Conservation (phyloP, 163 green algal species). For the Coccomyxa subellipsoidea region DNA sequence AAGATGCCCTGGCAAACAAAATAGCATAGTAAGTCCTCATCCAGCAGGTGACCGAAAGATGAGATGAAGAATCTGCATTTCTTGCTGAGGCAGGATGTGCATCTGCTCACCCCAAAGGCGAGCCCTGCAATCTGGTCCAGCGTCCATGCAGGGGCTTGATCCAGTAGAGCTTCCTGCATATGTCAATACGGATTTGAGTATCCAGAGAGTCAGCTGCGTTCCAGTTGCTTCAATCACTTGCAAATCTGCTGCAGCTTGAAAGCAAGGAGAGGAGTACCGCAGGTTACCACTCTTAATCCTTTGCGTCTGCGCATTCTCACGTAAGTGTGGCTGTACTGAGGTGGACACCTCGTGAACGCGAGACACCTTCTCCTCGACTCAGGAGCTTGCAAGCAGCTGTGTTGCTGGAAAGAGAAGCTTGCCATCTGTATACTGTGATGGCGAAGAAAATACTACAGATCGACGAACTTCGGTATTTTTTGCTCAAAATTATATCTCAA, state of each 20-base stretch:
- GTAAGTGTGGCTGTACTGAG: neutral
- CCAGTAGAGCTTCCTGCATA: slow-evolving; percentile 32
- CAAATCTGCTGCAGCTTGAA: neutral
- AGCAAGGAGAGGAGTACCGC: neutral
- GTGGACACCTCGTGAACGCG: neutral
- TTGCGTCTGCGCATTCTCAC: neutral
- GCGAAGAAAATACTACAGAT: too few species aligned
- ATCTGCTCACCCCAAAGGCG: slow-evolving; percentile 78
- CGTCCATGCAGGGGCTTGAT: slow-evolving; percentile 67
- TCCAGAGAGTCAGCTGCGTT: neutral
- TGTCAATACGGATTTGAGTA: too few species aligned
- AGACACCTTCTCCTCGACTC: neutral
- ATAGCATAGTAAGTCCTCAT: slow-evolving; percentile 17
- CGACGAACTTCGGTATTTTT: too few species aligned
- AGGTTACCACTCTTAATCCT: neutral
- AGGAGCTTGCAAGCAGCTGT: neutral
- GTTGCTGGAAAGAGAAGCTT: neutral
- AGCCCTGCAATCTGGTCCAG: slow-evolving; percentile 80
- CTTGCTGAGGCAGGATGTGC: too few species aligned
- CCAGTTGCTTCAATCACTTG: neutral
- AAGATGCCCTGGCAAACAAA: slow-evolving; percentile 47
- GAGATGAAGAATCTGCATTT: slow-evolving; percentile 10
- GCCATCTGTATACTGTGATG: too few species aligned
- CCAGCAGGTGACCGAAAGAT: neutral
- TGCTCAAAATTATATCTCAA: too few species aligned